A percentile compares a stretch with the other conserved stretches of the same genome.
phyloP scores from a whole-genome alignment of 2,329 filamentous ascomycete genomes.

The Simplicillium aogashimaense region DNA sequence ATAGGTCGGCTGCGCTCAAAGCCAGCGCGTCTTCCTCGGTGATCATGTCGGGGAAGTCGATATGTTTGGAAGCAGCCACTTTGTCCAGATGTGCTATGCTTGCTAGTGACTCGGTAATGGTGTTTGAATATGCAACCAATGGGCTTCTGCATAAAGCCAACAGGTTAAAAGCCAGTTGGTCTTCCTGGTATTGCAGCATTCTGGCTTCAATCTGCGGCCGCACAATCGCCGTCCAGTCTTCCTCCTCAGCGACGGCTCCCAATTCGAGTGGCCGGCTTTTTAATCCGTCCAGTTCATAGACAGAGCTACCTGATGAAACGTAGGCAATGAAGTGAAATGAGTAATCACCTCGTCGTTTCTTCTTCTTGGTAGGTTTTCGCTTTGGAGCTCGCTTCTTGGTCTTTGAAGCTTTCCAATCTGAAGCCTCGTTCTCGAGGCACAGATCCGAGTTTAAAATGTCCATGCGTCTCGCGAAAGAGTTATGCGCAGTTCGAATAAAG shows the following conservation, averaged over 20 bases:
- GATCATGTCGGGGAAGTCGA: slow-evolving; percentile 1
- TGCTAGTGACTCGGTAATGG: slow-evolving; percentile 32
- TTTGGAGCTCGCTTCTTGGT: slow-evolving; percentile 20
- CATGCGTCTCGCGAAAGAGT: slow-evolving; percentile 72
- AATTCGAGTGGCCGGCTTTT: slow-evolving; percentile 51
- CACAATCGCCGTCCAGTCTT: slow-evolving; percentile 58
- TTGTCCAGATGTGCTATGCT: slow-evolving; percentile 26
- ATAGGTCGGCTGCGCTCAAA: not conserved
- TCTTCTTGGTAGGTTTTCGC: slow-evolving; percentile 24
- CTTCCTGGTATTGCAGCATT: slow-evolving; percentile 57
- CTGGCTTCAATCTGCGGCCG: slow-evolving; percentile 54
- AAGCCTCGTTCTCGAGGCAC: slow-evolving; percentile 47
- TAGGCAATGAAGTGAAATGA: slow-evolving; percentile 87
- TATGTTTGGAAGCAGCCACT: slow-evolving; percentile 12
- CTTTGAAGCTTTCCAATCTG: slow-evolving; percentile 20
- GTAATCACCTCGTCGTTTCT: slow-evolving; percentile 40
- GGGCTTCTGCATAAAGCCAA: slow-evolving; percentile 65
- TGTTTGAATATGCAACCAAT: slow-evolving; percentile 35
- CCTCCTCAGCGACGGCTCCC: slow-evolving; percentile 16
- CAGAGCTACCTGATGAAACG: slow-evolving; percentile 59
- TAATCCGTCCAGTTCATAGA: slow-evolving; percentile 88
- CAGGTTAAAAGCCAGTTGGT: slow-evolving; percentile 64
- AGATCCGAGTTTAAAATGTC: slow-evolving; percentile 69
- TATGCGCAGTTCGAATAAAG: slow-evolving; percentile 75
- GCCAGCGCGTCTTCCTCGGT: slow-evolving; percentile 1